These are phyloP conservation scores for Colletotrichum coccodes DNA, from an alignment of 2,329 filamentous ascomycete genomes.

Conservation along the genomic window DNA sequence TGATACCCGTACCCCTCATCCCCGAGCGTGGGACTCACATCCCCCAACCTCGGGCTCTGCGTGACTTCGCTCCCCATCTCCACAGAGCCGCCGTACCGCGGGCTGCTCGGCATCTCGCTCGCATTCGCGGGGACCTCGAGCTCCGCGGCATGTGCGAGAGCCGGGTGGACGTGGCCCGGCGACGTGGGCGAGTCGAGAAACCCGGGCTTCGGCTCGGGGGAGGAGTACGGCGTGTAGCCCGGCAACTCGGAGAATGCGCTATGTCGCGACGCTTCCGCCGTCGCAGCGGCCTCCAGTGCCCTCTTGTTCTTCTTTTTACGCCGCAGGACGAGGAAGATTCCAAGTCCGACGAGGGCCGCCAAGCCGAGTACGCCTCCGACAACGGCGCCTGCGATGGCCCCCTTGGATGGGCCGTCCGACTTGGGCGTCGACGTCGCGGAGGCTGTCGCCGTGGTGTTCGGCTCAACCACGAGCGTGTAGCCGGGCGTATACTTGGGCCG, in stretches of 20 bases:
- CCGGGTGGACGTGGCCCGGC: not conserved
- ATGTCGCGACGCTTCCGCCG: not conserved
- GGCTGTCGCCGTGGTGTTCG: not conserved
- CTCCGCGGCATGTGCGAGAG: not conserved
- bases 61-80: slow-evolving; percentile 19
- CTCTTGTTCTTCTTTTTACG: not conserved
- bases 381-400: not conserved
- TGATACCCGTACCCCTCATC: not conserved
- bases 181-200: not conserved
- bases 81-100: slow-evolving; percentile 14
- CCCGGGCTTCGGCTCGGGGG: slow-evolving; percentile 9
- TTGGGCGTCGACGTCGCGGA: not conserved
- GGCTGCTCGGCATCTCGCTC: slow-evolving; percentile 26
- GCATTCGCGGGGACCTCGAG: slow-evolving; percentile 12
- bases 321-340: not conserved
- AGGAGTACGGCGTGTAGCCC: not conserved
- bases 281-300: slow-evolving; percentile 5
- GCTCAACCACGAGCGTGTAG: slow-evolving; percentile 35
- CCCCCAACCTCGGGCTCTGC: not conserved
- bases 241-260: slow-evolving; percentile 18
- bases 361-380: slow-evolving; percentile 8
- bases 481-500: slow-evolving; percentile 35
- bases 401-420: not conserved
- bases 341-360: not conserved
- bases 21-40: not conserved